Percentiles rank a stretch among this genome's conserved stretches.
These are phyloP conservation scores for Baorangia bicolor DNA, from an alignment of 768 basidiomycete species.

Conservation along the genomic window DNA sequence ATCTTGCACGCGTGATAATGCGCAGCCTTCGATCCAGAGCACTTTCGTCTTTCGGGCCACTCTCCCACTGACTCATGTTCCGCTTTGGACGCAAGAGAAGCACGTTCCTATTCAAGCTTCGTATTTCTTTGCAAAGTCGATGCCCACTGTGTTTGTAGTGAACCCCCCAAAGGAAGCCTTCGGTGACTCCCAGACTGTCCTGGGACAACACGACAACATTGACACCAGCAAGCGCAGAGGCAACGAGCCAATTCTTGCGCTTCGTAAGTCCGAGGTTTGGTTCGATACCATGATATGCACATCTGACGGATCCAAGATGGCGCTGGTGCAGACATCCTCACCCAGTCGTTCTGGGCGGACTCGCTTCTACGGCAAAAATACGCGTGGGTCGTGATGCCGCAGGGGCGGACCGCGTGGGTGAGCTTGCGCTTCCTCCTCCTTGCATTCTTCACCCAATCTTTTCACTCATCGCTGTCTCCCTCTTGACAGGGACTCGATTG, in stretches of 20 bases:
- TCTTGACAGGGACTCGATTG: constrained; percentile 79
- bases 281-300: background rate
- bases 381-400: constrained; percentile 79
- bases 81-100: constrained; percentile 38
- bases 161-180: constrained; percentile 50
- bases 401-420: constrained; percentile 86
- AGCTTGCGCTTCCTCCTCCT: constrained; percentile 2
- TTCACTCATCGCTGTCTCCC: background rate
- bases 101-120: constrained; percentile 49
- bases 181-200: background rate
- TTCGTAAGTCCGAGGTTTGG: constrained; percentile 47
- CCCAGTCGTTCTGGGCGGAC: constrained; percentile 56
- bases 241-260: constrained; percentile 54
- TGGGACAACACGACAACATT: background rate
- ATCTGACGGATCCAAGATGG: constrained; percentile 56
- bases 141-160: constrained; percentile 57
- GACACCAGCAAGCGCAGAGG: constrained; percentile 11
- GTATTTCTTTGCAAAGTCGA: constrained; percentile 54
- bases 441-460: background rate
- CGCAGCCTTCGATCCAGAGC: background rate
- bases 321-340: constrained; percentile 75
- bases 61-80: constrained; percentile 47
- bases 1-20: background rate
- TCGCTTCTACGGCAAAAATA: constrained; percentile 55
- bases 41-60: constrained; percentile 32